Evolutionary conservation across 352 stramenopile genomes (phyloP).

Genomic region (Pythium myriotylum): DNA sequence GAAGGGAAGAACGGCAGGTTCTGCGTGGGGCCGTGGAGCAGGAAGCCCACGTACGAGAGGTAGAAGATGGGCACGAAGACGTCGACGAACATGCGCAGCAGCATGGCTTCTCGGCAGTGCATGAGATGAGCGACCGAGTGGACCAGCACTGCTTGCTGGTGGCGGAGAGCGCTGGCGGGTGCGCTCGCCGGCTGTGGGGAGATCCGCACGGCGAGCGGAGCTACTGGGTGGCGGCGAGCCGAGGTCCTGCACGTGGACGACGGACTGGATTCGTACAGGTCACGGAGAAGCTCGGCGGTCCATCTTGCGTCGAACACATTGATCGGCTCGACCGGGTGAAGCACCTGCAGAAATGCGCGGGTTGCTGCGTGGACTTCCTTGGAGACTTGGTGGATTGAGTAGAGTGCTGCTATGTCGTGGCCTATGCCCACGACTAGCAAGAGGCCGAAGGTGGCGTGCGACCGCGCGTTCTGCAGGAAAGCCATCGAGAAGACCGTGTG

Average conservation of each 20-base stretch:
- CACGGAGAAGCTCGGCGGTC: background rate
- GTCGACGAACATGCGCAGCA: conserved; percentile 22
- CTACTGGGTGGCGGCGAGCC: background rate
- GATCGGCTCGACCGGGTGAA: background rate
- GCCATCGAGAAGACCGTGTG: conserved; percentile 40
- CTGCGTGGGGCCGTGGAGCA: background rate
- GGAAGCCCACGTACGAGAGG: conserved; percentile 7
- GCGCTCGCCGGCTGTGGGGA: background rate
- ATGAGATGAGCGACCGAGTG: conserved; percentile 10
- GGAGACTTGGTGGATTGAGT: background rate
- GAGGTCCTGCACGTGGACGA: background rate
- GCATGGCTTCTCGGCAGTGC: conserved; percentile 22
- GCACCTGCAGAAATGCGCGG: background rate
- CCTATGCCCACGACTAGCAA: conserved; percentile 27
- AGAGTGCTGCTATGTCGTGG: conserved; percentile 15
- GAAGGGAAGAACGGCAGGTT: conserved; percentile 5
- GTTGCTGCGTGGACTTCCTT: background rate
- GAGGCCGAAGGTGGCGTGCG: conserved; percentile 26
- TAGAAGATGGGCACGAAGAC: conserved; percentile 20
- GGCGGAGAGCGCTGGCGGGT: background rate
- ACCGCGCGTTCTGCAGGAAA: conserved; percentile 45
- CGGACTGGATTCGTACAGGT: background rate
- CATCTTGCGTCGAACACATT: background rate
- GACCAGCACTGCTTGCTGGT: background rate
- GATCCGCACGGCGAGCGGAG: background rate